Evolutionary conservation across 208 protist genomes (phyloP).

Genomic region (Trypanosoma cruzi): DNA sequence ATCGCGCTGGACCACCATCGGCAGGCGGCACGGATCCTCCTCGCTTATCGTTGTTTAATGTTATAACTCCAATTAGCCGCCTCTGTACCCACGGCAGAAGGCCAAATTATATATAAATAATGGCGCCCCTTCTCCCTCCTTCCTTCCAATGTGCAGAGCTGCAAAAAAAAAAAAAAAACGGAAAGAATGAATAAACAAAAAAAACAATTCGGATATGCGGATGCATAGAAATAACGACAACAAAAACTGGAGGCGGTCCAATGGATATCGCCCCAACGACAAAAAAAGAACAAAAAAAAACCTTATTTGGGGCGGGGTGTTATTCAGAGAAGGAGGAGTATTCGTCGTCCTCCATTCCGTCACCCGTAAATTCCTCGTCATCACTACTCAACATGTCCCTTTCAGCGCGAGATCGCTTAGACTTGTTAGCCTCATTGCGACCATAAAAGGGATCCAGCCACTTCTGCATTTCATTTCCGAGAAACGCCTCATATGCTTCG

Average conservation of each 20-base stretch:
- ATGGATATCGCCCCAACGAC: background rate
- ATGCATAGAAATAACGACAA: slow-evolving; percentile 3
- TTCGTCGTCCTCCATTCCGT: slow-evolving; percentile 12
- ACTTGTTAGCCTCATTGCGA: slow-evolving; percentile 7
- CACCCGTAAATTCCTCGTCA: slow-evolving; percentile 23
- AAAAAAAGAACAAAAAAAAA: slow-evolving; percentile 18
- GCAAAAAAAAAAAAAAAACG: slow-evolving; percentile 1
- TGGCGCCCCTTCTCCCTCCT: background rate
- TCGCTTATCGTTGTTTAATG: background rate
- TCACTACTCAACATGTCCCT: slow-evolving; percentile 15
- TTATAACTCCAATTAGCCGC: background rate
- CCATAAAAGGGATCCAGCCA: slow-evolving; percentile 40
- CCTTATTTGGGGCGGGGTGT: background rate
- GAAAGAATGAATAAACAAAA: slow-evolving; percentile 9
- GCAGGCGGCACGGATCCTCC: background rate
- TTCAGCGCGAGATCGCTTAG: slow-evolving; percentile 1
- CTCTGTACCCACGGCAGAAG: background rate
- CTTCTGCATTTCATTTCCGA: slow-evolving; percentile 41
- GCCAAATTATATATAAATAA: background rate
- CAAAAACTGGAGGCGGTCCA: background rate
- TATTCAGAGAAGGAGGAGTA: slow-evolving; percentile 22
- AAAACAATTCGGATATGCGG: slow-evolving; percentile 4
- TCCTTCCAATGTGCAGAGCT: background rate
- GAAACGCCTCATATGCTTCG: slow-evolving; percentile 24
- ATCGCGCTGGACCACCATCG: slow-evolving; percentile 40